Percentiles rank a stretch among this genome's conserved stretches.
phyloP scores from a whole-genome alignment of 306 rosid species.

The Malus sieversii region DNA sequence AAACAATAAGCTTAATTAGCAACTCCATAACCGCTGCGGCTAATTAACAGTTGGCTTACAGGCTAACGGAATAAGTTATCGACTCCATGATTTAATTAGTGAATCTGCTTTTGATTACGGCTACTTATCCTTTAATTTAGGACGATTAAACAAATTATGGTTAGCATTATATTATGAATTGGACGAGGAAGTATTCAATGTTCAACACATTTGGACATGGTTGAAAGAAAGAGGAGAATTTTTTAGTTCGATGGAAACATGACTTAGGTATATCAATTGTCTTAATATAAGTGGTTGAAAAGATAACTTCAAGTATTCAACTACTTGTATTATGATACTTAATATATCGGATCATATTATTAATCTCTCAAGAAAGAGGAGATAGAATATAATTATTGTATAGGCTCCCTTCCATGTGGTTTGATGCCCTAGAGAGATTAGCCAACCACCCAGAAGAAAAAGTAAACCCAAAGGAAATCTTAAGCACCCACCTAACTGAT shows the following conservation, averaged over 20 bases:
- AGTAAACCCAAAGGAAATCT: conserved; percentile 7
- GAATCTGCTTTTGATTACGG: neutral
- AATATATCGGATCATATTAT: no score
- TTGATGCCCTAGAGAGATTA: conserved; percentile 31
- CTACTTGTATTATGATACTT: no score
- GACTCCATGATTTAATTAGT: neutral
- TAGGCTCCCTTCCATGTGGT: conserved; percentile 27
- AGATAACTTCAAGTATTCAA: no score
- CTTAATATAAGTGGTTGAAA: no score
- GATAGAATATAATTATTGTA: neutral
- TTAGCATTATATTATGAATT: neutral
- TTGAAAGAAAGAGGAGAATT: neutral
- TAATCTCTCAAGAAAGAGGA: no score
- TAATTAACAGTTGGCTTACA: neutral
- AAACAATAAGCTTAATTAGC: no score
- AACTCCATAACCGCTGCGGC: no score
- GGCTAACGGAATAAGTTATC: neutral
- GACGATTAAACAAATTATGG: neutral
- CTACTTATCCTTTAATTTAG: conserved; percentile 13
- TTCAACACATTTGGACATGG: neutral
- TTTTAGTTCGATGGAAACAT: no score
- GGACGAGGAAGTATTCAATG: neutral
- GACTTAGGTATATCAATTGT: no score
- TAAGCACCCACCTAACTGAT: neutral
- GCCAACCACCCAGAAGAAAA: conserved; percentile 24